Conservation (phyloP, 2,329 filamentous ascomycete species). For the Tolypocladium inflatum region DNA sequence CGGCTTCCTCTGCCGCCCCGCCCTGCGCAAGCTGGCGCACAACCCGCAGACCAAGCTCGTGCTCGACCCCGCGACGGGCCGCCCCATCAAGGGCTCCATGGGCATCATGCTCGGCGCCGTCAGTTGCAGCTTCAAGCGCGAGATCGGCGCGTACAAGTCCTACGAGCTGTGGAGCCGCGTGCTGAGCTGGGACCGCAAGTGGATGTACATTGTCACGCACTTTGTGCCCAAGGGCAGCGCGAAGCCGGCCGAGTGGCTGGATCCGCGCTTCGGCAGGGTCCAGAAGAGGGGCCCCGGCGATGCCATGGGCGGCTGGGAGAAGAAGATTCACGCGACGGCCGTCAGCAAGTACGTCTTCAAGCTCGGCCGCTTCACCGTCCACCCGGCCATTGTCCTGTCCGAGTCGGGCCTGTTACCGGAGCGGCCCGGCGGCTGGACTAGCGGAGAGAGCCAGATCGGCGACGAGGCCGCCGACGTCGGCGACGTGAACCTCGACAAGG, state of each 20-base stretch:
- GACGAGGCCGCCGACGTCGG: conserved; percentile 27
- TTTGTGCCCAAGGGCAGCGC: conserved; percentile 57
- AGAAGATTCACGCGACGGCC: conserved; percentile 60
- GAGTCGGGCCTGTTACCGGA: conserved; percentile 66
- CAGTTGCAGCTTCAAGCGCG: conserved; percentile 62
- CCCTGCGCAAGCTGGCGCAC: conserved; percentile 7
- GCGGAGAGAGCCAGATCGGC: conserved; percentile 32
- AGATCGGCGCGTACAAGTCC: conserved; percentile 58
- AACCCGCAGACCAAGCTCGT: conserved; percentile 28
- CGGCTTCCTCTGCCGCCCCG: conserved; percentile 51
- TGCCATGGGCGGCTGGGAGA: conserved; percentile 39
- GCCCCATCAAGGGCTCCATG: conserved; percentile 42
- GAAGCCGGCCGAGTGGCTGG: conserved; percentile 43
- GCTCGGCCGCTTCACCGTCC: conserved; percentile 71
- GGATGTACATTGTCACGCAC: conserved; percentile 68
- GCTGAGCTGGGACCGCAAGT: conserved; percentile 71
- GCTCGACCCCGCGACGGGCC: conserved; percentile 34
- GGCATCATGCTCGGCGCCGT: conserved; percentile 64
- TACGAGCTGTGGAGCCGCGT: conserved; percentile 69
- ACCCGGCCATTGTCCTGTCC: conserved; percentile 66
- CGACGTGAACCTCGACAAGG: conserved; percentile 21
- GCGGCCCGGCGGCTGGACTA: conserved; percentile 56
- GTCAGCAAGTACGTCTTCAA: conserved; percentile 79
- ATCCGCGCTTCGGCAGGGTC: conserved; percentile 31
- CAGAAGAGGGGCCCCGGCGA: conserved; percentile 28